Conservation (phyloP, 2,329 filamentous ascomycete species). For the Juglanconis oblonga region DNA sequence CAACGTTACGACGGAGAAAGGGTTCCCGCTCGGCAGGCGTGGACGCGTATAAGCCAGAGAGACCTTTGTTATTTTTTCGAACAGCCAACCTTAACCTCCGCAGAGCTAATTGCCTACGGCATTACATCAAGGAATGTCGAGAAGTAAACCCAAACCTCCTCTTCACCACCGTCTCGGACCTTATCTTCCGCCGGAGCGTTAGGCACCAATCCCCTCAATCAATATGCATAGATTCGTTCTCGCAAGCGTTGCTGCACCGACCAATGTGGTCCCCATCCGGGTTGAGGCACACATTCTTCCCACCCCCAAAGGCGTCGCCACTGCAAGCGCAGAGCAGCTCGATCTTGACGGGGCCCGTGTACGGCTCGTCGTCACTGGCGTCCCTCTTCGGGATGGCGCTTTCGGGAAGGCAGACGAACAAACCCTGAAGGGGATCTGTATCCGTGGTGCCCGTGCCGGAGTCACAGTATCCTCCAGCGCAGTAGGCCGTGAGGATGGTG, state of each 20-base stretch:
- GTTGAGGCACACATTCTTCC: slow-evolving; percentile 16
- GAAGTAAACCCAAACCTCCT: too few relatives aligned
- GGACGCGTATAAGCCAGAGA: too few relatives aligned
- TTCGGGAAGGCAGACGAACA: slow-evolving; percentile 15
- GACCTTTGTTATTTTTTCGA: too few relatives aligned
- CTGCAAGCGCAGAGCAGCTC: slow-evolving; percentile 18
- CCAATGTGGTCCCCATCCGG: slow-evolving; percentile 16
- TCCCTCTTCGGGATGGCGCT: slow-evolving; percentile 9
- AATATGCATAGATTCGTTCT: not conserved
- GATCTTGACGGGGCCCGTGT: slow-evolving; percentile 17
- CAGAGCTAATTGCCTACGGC: too few relatives aligned
- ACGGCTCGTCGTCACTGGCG: slow-evolving; percentile 2
- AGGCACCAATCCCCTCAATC: not conserved
- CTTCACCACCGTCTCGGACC: too few relatives aligned
- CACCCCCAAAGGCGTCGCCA: slow-evolving; percentile 6
- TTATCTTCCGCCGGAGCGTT: too few relatives aligned
- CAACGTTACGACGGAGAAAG: too few relatives aligned
- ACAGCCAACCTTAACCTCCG: too few relatives aligned
- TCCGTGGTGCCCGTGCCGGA: slow-evolving; percentile 9
- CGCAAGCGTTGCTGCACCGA: slow-evolving; percentile 14
- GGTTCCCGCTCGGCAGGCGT: too few relatives aligned
- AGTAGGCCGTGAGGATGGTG: slow-evolving; percentile 18
- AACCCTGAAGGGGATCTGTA: slow-evolving; percentile 15
- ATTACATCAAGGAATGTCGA: too few relatives aligned
- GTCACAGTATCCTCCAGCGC: slow-evolving; percentile 13